These are phyloP conservation scores for Tribonema minus DNA, from an alignment of 108 stramenopile genomes.

Conservation along the genomic window DNA sequence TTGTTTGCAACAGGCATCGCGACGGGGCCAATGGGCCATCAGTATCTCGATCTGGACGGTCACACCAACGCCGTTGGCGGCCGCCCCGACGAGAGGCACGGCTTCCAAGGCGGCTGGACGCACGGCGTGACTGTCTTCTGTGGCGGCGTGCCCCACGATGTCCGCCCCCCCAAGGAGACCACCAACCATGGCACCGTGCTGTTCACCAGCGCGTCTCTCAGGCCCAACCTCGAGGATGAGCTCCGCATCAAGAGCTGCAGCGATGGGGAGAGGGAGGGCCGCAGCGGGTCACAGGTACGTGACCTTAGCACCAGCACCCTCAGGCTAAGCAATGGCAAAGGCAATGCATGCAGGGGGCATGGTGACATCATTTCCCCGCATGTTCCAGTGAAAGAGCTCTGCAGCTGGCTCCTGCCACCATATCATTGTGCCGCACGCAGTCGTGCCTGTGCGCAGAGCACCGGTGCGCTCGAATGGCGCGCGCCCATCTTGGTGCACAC, in stretches of 20 bases:
- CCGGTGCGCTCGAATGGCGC: too few relatives aligned
- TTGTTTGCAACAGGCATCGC: too few relatives aligned
- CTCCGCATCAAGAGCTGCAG: neutral
- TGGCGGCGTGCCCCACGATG: slow-evolving; percentile 19
- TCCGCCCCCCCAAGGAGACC: neutral
- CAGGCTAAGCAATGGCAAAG: neutral
- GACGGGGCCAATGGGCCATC: neutral
- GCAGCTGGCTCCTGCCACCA: too few relatives aligned
- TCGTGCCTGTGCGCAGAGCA: too few relatives aligned
- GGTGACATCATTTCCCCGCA: too few relatives aligned
- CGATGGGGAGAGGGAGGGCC: neutral
- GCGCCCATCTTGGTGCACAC: too few relatives aligned
- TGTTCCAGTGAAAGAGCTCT: too few relatives aligned
- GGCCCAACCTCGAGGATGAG: neutral
- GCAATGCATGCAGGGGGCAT: too few relatives aligned
- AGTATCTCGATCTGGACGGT: neutral
- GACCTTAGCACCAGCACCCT: too few relatives aligned
- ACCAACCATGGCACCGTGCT: slow-evolving; percentile 11
- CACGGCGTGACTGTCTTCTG: slow-evolving; percentile 1
- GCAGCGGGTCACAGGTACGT: neutral
- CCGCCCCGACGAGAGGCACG: slow-evolving; percentile 15
- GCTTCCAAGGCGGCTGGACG: slow-evolving; percentile 8
- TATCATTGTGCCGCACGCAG: too few relatives aligned
- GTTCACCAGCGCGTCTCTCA: neutral
- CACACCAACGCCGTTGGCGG: slow-evolving; percentile 1